phyloP scores from a whole-genome alignment of 2,329 filamentous ascomycete species.

The Fusarium sp. region DNA sequence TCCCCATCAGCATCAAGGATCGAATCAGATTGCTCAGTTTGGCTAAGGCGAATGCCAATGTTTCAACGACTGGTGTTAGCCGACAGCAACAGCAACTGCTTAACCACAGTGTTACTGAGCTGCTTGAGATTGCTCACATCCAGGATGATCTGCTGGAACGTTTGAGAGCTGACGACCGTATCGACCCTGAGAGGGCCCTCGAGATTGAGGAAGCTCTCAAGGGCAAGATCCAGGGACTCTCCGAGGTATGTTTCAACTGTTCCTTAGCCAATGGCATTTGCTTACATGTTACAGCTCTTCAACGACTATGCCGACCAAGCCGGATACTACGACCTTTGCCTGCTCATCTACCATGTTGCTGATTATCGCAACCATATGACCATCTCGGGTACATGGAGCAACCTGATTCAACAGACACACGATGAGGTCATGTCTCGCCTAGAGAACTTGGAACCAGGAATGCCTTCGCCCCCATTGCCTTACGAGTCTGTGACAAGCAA shows the following conservation, averaged over 20 bases:
- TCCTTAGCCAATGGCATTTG: neutral
- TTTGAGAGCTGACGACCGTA: constrained; percentile 77
- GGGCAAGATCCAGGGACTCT: constrained; percentile 81
- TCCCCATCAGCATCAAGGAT: constrained; percentile 81
- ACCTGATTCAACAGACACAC: constrained; percentile 80
- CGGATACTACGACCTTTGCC: constrained; percentile 91
- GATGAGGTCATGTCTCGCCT: constrained; percentile 62
- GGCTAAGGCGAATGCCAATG: constrained; percentile 92
- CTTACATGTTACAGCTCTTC: constrained; percentile 74
- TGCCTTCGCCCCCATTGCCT: constrained; percentile 63
- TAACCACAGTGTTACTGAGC: constrained; percentile 84
- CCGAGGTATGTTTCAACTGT: constrained; percentile 70
- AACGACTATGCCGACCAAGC: constrained; percentile 92
- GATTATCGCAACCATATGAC: constrained; percentile 91
- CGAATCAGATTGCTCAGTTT: constrained; percentile 90
- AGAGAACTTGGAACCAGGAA: constrained; percentile 56
- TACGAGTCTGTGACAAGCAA: constrained; percentile 78
- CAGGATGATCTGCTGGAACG: constrained; percentile 91
- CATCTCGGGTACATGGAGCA: constrained; percentile 86
- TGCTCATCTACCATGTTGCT: constrained; percentile 91
- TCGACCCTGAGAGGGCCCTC: constrained; percentile 71
- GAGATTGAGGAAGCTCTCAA: constrained; percentile 78
- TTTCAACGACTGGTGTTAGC: constrained; percentile 80
- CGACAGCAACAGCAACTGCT: constrained; percentile 87
- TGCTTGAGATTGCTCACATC: constrained; percentile 93